These are phyloP conservation scores for Haematococcus sp. DNA, from an alignment of 139 green algal genomes.

Conservation along the genomic window DNA sequence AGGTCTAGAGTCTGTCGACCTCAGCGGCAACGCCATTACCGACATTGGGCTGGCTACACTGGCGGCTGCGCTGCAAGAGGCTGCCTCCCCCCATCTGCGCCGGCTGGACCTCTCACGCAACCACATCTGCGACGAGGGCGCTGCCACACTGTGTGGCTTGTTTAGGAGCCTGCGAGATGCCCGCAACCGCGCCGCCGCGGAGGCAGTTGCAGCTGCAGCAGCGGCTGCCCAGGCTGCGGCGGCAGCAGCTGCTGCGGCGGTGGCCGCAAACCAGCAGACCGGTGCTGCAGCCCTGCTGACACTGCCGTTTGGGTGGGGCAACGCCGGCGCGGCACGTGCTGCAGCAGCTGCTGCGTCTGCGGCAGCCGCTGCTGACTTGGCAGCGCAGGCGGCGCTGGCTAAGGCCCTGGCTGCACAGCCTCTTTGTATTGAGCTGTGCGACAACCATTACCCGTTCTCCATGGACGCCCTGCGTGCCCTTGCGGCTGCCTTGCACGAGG, in stretches of 20 bases:
- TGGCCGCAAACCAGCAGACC: not conserved
- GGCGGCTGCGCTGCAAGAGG: too few species aligned
- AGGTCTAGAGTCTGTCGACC: too few species aligned
- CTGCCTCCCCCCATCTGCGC: not conserved
- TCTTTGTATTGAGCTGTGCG: not conserved
- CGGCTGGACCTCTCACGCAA: not conserved
- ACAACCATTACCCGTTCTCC: conserved; percentile 1
- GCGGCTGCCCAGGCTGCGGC: not conserved
- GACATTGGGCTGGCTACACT: too few species aligned
- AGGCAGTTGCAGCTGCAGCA: not conserved
- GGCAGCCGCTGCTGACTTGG: not conserved
- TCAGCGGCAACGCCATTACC: too few species aligned
- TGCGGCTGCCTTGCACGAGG: not conserved
- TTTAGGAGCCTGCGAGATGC: not conserved
- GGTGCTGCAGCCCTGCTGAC: not conserved
- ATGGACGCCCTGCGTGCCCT: not conserved
- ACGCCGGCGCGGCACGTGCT: not conserved
- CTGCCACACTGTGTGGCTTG: not conserved
- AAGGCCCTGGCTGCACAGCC: too few species aligned
- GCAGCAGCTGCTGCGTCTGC: conserved; percentile 2
- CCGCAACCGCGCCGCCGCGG: not conserved
- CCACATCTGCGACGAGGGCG: not conserved
- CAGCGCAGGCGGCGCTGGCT: not conserved
- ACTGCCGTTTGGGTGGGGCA: not conserved
- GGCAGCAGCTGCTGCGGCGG: not conserved